These are phyloP conservation scores for Aspergillus taichungensis DNA, from an alignment of 495 filamentous ascomycete species.

Conservation along the genomic window DNA sequence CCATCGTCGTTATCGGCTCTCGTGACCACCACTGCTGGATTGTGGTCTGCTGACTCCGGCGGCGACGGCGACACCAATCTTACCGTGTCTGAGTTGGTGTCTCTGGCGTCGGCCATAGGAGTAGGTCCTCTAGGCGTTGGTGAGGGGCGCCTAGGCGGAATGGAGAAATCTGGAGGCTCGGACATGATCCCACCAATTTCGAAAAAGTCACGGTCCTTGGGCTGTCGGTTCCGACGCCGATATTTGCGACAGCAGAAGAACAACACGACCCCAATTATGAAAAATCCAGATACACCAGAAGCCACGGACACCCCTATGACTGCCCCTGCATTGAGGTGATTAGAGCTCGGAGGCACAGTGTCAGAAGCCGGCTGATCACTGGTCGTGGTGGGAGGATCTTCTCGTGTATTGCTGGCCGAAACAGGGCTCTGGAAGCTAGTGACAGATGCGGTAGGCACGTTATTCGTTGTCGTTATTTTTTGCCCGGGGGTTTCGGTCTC, in stretches of 20 bases:
- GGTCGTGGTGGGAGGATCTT: slow-evolving; percentile 3
- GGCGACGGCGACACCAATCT: slow-evolving; percentile 14
- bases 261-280: slow-evolving; percentile 30
- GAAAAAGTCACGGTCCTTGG: slow-evolving; percentile 22
- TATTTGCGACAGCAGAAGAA: slow-evolving; percentile 29
- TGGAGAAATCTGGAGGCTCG: slow-evolving; percentile 30
- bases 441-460: slow-evolving; percentile 2
- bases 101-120: slow-evolving; percentile 4
- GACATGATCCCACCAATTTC: slow-evolving; percentile 38
- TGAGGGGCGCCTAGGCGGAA: slow-evolving; percentile 14
- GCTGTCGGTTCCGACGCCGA: slow-evolving; percentile 13
- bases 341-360: neutral
- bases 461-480: slow-evolving; percentile 5
- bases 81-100: slow-evolving; percentile 9
- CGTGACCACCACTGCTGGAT: slow-evolving; percentile 15
- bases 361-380: neutral
- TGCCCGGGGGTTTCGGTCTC: neutral
- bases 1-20: slow-evolving; percentile 3
- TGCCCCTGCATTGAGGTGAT: slow-evolving; percentile 22
- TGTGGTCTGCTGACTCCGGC: slow-evolving; percentile 3
- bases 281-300: slow-evolving; percentile 30
- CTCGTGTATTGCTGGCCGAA: neutral
- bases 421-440: slow-evolving; percentile 10
- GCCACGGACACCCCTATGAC: slow-evolving; percentile 37
- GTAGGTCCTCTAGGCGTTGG: slow-evolving; percentile 7